Conservation (phyloP, 768 basidiomycete genomes). For the Amanita rimosa region DNA sequence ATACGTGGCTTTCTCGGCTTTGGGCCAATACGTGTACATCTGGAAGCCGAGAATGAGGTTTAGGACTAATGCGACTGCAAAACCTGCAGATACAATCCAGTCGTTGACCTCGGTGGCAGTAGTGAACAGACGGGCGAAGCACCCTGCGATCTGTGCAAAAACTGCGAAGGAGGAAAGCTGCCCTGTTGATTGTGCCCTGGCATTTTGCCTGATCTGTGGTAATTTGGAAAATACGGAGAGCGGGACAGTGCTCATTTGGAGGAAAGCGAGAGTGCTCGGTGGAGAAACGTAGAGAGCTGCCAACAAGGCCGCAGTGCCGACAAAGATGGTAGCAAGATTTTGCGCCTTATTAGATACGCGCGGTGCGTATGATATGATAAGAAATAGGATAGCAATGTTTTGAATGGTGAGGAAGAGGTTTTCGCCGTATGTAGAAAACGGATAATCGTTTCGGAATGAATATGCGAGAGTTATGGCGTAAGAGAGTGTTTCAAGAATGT, state of each 20-base stretch:
- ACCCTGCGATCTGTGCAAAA: conserved; percentile 77
- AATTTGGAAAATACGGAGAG: conserved; percentile 88
- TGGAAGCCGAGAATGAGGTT: conserved; percentile 81
- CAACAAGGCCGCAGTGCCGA: conserved; percentile 17
- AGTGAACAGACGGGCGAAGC: conserved; percentile 88
- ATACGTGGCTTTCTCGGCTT: conserved; percentile 19
- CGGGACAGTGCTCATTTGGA: conserved; percentile 83
- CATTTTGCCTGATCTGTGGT: conserved; percentile 86
- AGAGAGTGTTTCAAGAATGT: conserved; percentile 81
- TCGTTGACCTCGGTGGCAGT: conserved; percentile 87
- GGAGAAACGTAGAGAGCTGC: conserved; percentile 38
- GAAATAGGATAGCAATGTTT: conserved; percentile 78
- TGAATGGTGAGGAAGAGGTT: conserved; percentile 89
- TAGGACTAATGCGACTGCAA: conserved; percentile 68
- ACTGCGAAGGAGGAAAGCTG: conserved; percentile 93
- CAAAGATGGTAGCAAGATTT: conserved; percentile 17
- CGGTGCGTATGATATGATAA: conserved; percentile 64
- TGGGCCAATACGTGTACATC: conserved; percentile 78
- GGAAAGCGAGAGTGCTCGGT: conserved; percentile 39
- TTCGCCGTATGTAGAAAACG: conserved; percentile 97
- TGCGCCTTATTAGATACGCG: conserved; percentile 12
- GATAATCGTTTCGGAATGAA: conserved; percentile 74
- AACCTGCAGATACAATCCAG: conserved; percentile 68
- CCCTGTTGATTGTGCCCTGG: conserved; percentile 68
- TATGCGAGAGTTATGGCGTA: conserved; percentile 89